Conservation (phyloP, 2,329 filamentous ascomycete genomes). For the Fusarium sp. region DNA sequence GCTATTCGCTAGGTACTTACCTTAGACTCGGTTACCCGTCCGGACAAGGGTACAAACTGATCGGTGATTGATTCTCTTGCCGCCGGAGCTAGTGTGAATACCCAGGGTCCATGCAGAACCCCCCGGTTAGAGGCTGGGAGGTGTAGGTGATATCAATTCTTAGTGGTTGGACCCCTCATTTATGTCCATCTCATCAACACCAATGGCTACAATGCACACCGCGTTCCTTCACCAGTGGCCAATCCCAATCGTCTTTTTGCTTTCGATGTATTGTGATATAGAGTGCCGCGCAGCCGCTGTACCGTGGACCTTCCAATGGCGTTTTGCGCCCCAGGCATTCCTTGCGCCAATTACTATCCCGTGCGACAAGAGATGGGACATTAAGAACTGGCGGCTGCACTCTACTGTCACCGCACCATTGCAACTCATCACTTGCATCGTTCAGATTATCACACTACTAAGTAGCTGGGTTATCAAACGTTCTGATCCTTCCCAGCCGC, state of each 20-base stretch:
- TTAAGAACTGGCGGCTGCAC: neutral
- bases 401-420: neutral
- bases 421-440: slow-evolving; percentile 24
- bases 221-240: neutral
- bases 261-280: neutral
- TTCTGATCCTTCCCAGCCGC: neutral
- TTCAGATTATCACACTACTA: neutral
- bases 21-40: neutral
- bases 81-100: neutral
- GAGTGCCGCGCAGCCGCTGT: neutral
- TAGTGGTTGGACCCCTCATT: neutral
- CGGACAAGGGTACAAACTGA: neutral
- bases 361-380: neutral
- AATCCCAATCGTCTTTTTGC: neutral
- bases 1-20: too few species aligned
- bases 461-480: neutral
- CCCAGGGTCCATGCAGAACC: neutral
- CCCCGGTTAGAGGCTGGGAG: neutral
- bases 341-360: neutral
- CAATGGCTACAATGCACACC: neutral
- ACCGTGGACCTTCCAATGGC: neutral
- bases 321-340: neutral
- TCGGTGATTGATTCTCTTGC: neutral
- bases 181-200: neutral
- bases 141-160: neutral